Evolutionary conservation across 495 filamentous ascomycete species (phyloP).

Genomic region (Neurospora sublineolata): DNA sequence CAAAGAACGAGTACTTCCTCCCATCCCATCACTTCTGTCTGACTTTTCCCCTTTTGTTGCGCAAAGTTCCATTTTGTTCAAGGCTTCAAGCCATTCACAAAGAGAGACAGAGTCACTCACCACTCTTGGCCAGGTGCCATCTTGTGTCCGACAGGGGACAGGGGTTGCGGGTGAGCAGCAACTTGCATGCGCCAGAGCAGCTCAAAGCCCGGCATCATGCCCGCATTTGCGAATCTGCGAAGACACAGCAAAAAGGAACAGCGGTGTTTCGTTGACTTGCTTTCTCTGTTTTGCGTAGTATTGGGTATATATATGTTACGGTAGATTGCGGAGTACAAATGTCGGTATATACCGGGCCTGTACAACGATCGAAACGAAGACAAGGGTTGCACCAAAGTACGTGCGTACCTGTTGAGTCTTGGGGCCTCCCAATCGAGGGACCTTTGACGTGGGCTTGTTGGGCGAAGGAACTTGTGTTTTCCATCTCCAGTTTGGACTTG

Average conservation of each 20-base stretch:
- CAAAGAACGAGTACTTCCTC: neutral
- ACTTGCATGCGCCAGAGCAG: constrained; percentile 5
- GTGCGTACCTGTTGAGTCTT: neutral
- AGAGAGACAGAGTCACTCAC: constrained; percentile 4
- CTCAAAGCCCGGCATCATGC: neutral
- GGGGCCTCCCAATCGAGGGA: neutral
- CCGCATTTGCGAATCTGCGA: neutral
- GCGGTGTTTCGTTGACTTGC: neutral
- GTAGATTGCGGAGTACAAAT: neutral
- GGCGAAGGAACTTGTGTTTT: neutral
- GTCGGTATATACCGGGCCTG: neutral
- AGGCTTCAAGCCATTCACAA: constrained; percentile 7
- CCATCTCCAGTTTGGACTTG: neutral
- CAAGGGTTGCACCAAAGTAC: neutral
- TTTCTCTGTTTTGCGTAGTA: neutral
- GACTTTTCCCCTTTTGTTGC: neutral
- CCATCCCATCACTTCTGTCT: neutral
- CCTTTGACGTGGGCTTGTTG: neutral
- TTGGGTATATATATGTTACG: neutral
- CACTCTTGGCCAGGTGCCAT: constrained; percentile 9
- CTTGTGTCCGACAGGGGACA: constrained; percentile 25
- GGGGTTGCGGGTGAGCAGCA: constrained; percentile 35
- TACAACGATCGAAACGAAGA: neutral
- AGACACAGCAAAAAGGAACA: neutral
- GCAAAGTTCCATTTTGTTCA: neutral